phyloP scores from a whole-genome alignment of 176 grass and related monocot genomes.

The Oryza australiensis region DNA sequence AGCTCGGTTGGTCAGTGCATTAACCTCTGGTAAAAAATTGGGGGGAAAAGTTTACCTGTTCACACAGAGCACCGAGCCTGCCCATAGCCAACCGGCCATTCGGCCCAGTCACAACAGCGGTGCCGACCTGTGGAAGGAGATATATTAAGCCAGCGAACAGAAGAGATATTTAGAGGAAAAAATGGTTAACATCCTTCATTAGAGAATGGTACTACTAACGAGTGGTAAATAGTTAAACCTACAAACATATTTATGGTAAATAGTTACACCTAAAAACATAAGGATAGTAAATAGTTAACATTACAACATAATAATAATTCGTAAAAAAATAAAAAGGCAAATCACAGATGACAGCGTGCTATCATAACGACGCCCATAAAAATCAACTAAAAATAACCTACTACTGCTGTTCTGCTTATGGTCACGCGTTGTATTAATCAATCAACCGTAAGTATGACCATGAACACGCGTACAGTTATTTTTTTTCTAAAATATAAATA shows the following conservation, averaged over 20 bases:
- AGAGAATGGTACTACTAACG: not conserved
- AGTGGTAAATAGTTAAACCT: not conserved
- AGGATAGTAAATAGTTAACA: not conserved
- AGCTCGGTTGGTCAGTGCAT: not conserved
- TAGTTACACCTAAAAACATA: not conserved
- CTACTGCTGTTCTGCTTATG: not conserved
- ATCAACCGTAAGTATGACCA: not conserved
- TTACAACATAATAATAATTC: not conserved
- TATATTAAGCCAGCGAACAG: not conserved
- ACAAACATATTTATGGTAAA: not conserved
- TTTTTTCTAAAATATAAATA: too few relatives aligned
- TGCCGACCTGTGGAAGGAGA: conserved; percentile 62
- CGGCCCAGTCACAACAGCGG: conserved; percentile 84
- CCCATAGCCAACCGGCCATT: conserved; percentile 92
- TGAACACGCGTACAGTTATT: too few relatives aligned
- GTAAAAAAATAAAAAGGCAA: not conserved
- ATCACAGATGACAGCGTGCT: not conserved
- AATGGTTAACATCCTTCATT: not conserved
- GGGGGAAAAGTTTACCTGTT: conserved; percentile 61
- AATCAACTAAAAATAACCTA: not conserved
- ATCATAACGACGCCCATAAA: not conserved
- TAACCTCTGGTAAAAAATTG: not conserved
- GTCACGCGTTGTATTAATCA: not conserved
- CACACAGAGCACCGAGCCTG: conserved; percentile 76
- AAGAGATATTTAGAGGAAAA: not conserved